phyloP scores from a whole-genome alignment of 225 moss, liverwort and hornwort genomes.

The Anthoceros angustus region DNA sequence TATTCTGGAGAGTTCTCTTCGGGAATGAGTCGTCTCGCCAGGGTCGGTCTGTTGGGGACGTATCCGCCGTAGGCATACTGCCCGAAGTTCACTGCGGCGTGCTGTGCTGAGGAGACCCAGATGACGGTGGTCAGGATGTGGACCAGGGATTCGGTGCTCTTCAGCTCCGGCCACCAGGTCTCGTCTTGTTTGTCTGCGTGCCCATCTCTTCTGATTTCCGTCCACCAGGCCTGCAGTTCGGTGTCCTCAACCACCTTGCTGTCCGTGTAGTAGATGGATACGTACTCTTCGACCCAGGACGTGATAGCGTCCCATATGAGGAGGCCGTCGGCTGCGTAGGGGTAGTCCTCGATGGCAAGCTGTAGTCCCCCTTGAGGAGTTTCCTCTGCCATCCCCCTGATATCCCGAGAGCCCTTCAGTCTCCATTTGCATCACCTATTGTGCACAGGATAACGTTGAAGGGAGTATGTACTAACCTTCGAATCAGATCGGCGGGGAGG shows the following conservation, averaged over 20 bases:
- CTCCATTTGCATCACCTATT: not conserved
- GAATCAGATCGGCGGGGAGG: slow-evolving; percentile 35
- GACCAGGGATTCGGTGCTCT: slow-evolving; percentile 18
- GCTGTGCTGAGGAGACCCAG: slow-evolving; percentile 55
- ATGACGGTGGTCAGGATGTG: slow-evolving; percentile 37
- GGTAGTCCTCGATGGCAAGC: slow-evolving; percentile 61
- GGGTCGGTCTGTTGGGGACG: slow-evolving; percentile 39
- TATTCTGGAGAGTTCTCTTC: slow-evolving; percentile 26
- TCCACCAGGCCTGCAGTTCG: slow-evolving; percentile 70
- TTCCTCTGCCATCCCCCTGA: slow-evolving; percentile 54
- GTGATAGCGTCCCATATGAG: slow-evolving; percentile 48
- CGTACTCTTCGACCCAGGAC: slow-evolving; percentile 26
- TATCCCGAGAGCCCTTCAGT: not conserved
- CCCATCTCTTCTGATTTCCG: slow-evolving; percentile 29
- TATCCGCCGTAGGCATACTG: slow-evolving; percentile 49
- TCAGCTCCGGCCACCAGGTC: slow-evolving; percentile 36
- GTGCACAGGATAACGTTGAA: not conserved
- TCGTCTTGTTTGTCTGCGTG: slow-evolving; percentile 18
- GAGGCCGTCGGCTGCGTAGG: slow-evolving; percentile 54
- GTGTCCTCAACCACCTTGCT: slow-evolving; percentile 23
- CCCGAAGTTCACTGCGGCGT: slow-evolving; percentile 67
- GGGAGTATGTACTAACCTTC: slow-evolving; percentile 20
- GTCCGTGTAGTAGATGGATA: slow-evolving; percentile 38
- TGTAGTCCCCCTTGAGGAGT: slow-evolving; percentile 28
- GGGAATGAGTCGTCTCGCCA: slow-evolving; percentile 36